These are phyloP conservation scores for Colletotrichum brevisporum DNA, from an alignment of 2,329 filamentous ascomycete genomes.

Conservation along the genomic window DNA sequence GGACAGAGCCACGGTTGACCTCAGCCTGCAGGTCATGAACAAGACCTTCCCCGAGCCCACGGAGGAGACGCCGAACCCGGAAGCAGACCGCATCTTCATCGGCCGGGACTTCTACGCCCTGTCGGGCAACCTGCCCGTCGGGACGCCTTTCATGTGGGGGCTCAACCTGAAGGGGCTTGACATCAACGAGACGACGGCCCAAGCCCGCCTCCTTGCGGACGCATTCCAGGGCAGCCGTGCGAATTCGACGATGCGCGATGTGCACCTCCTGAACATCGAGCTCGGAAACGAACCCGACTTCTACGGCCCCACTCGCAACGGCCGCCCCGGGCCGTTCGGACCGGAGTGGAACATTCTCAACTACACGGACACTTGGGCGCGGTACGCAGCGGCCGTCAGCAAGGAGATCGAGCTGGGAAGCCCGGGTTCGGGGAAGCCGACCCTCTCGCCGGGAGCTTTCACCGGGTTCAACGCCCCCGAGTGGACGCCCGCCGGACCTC, in stretches of 20 bases:
- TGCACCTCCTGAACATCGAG: conserved; percentile 11
- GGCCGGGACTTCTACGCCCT: conserved; percentile 13
- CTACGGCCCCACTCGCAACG: neutral
- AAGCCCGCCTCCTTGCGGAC: conserved; percentile 4
- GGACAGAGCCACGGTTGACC: conserved; percentile 18
- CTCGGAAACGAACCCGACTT: conserved; percentile 17
- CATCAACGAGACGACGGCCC: conserved; percentile 1
- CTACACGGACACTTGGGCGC: neutral
- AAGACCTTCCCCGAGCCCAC: conserved; percentile 11
- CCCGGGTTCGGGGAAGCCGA: neutral
- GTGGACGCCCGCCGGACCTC: neutral
- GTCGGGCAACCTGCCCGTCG: conserved; percentile 7
- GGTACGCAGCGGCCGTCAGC: conserved; percentile 1
- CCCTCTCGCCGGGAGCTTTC: conserved; percentile 1
- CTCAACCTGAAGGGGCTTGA: conserved; percentile 15
- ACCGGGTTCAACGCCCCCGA: neutral
- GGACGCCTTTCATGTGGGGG: conserved; percentile 14
- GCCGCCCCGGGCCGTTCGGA: neutral
- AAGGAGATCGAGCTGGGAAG: neutral
- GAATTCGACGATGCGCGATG: neutral
- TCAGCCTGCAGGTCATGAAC: conserved; percentile 11
- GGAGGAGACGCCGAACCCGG: neutral
- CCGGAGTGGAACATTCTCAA: conserved; percentile 8
- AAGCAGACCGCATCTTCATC: conserved; percentile 15
- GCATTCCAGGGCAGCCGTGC: conserved; percentile 3